These are phyloP conservation scores for Primulina huaijiensis DNA, from an alignment of 257 asterid genomes.

Conservation along the genomic window DNA sequence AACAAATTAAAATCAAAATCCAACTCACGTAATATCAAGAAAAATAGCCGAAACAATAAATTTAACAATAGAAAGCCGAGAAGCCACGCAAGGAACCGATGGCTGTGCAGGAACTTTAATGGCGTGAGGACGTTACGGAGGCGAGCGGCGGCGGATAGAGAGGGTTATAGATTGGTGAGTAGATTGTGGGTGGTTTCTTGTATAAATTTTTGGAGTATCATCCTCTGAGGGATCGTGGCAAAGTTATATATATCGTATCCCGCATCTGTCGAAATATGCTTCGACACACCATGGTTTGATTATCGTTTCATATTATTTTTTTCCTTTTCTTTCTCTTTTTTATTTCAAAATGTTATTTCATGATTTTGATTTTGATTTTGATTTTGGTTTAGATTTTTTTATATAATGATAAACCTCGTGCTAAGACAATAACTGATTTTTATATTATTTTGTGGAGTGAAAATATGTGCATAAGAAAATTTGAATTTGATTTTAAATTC, in stretches of 20 bases:
- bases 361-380: too few relatives aligned
- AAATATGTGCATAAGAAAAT: too few relatives aligned
- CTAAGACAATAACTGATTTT: too few relatives aligned
- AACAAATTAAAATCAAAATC: constrained; percentile 14
- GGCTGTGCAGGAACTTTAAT: neutral
- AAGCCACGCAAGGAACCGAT: neutral
- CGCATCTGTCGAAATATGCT: neutral
- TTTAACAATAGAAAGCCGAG: neutral
- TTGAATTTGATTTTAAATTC: too few relatives aligned
- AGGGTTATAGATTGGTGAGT: neutral
- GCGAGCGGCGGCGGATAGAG: neutral
- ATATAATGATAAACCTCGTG: too few relatives aligned
- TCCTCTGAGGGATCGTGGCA: neutral
- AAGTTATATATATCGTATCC: neutral
- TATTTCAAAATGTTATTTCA: too few relatives aligned
- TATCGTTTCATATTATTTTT: neutral
- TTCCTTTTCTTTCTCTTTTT: too few relatives aligned
- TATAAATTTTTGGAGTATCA: neutral
- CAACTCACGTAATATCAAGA: constrained; percentile 14
- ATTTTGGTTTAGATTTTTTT: too few relatives aligned
- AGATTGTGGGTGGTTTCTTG: neutral
- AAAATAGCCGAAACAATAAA: neutral
- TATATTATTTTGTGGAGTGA: too few relatives aligned
- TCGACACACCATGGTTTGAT: neutral
- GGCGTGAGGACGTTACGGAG: neutral